Evolutionary conservation across 371 early-diverging fungal genomes (phyloP).

Genomic region (Cladochytrium tenue): DNA sequence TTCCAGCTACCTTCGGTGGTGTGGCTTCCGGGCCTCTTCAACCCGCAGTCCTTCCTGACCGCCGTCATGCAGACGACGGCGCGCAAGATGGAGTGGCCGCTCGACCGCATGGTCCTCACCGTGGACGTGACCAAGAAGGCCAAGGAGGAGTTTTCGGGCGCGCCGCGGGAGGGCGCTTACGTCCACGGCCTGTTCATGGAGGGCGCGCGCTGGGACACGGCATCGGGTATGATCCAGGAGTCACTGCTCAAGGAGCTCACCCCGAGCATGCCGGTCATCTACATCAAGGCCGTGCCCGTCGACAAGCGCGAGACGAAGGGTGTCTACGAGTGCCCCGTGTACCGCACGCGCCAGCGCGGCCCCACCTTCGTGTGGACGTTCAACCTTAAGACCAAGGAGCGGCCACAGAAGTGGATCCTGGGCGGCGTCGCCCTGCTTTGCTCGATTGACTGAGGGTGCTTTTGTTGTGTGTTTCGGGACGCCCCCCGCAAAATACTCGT

Average conservation of each 20-base stretch:
- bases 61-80: constrained; percentile 66
- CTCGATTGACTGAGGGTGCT: constrained; percentile 19
- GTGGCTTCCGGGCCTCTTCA: constrained; percentile 63
- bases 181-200: constrained; percentile 65
- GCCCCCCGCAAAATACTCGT: too few relatives aligned
- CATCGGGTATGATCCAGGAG: constrained; percentile 57
- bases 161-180: constrained; percentile 62
- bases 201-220: constrained; percentile 65
- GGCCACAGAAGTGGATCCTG: constrained; percentile 63
- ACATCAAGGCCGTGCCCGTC: constrained; percentile 54
- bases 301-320: constrained; percentile 58
- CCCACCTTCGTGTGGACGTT: constrained; percentile 62
- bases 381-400: constrained; percentile 54
- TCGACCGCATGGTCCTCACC: constrained; percentile 57
- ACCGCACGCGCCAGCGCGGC: constrained; percentile 52
- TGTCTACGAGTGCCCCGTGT: constrained; percentile 63
- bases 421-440: constrained; percentile 53
- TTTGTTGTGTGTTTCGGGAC: too few relatives aligned
- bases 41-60: constrained; percentile 65
- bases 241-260: constrained; percentile 60
- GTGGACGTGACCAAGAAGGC: constrained; percentile 65
- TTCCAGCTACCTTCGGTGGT: constrained; percentile 56
- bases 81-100: constrained; percentile 57
- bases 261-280: constrained; percentile 61
- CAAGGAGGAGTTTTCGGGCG: constrained; percentile 64